phyloP scores from a whole-genome alignment of 192 early-diverging fungal species.

The Paraglomus brasilianum region DNA sequence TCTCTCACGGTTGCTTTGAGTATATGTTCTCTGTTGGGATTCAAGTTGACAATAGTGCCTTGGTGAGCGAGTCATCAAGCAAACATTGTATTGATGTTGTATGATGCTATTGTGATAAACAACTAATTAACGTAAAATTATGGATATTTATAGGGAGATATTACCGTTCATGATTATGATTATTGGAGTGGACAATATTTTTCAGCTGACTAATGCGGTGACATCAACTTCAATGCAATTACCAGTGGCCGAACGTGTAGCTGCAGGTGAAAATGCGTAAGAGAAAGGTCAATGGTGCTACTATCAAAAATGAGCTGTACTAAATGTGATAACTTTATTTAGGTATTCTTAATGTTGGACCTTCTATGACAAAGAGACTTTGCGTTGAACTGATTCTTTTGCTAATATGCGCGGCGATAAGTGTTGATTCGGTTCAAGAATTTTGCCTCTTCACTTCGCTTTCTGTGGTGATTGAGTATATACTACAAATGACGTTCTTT shows the following conservation, averaged over 20 bases:
- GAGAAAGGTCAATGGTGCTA: not conserved
- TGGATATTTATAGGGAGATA: slow-evolving; percentile 52
- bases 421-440: slow-evolving; percentile 64
- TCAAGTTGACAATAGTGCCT: slow-evolving; percentile 57
- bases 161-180: slow-evolving; percentile 69
- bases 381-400: slow-evolving; percentile 57
- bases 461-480: slow-evolving; percentile 71
- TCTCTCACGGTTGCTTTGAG: slow-evolving; percentile 65
- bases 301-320: not conserved
- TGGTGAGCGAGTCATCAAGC: slow-evolving; percentile 46
- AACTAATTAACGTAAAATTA: not conserved
- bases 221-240: slow-evolving; percentile 67
- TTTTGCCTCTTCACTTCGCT: slow-evolving; percentile 71
- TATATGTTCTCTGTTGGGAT: slow-evolving; percentile 58
- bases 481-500: slow-evolving; percentile 81
- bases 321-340: not conserved
- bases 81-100: not conserved
- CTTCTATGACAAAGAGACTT: slow-evolving; percentile 60
- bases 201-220: slow-evolving; percentile 70
- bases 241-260: slow-evolving; percentile 72
- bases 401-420: slow-evolving; percentile 55
- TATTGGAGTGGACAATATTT: slow-evolving; percentile 77
- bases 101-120: not conserved
- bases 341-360: slow-evolving; percentile 67
- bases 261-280: slow-evolving; percentile 44